Evolutionary conservation across 495 filamentous ascomycete genomes (phyloP), one percentile per base, ranked within the genome.

Genomic region (Aspergillus ellipticus): DNA sequence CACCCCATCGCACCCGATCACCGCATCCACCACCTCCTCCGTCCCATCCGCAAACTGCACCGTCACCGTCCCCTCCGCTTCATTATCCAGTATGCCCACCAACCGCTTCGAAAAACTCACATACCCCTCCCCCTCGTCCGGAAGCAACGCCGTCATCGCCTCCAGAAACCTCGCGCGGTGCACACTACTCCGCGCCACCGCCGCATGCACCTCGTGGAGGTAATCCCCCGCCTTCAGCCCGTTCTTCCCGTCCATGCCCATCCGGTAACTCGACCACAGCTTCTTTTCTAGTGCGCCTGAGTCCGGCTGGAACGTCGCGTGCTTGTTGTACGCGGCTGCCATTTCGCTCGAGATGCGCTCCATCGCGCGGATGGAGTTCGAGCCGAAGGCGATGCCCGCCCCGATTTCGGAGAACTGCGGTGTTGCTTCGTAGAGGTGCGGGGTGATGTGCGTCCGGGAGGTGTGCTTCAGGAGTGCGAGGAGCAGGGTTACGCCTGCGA

Each of bases 1-100:
- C 22, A 58, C 43, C 22, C 56, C 56, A 33, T 58, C 56, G 29
- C 56, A 58, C 4, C 56, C 56, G 31, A 58, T 58, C 3, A 58
- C 56, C 41, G 39, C 51, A 47, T 59, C 51, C 19, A 43, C 56
- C 5, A 31, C 26, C 3, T 16, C 37, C 1, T 20, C 9, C 0
- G 16, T 37, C 10, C 56, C 51, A 21, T 50, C 56, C 11, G 16
- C 9, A 39, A 58, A 58, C 4, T 15, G 9, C 16, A 54, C 28
- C 10, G 20, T 45, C 22, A 17, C 33, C 5, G 15, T 33, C n/a
- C 2, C 29, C 11, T 15, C 20, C 31, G 9, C 20, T 15, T 57
- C 56, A 6, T 54, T 28, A n/a, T 7, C 24, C 24, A 28, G 24
- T 28, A 50, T 37, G 0, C 24, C 11, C 22, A 19, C 19, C 3